These are phyloP conservation scores for Sclerotinia sclerotiorum DNA, from an alignment of 2,329 filamentous ascomycete genomes.

Conservation along the genomic window DNA sequence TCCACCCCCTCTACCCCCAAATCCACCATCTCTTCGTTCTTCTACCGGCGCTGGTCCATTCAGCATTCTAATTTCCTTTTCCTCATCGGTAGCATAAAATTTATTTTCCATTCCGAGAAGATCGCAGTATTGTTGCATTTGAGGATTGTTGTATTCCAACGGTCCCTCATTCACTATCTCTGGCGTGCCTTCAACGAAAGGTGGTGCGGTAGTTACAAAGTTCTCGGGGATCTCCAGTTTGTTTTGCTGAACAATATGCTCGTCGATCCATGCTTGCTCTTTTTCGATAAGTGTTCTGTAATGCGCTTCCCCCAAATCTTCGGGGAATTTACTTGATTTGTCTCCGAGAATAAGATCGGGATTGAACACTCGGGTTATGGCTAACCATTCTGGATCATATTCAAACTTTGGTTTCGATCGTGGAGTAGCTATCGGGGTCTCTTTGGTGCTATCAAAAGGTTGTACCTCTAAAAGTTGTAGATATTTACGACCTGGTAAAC, in stretches of 20 bases:
- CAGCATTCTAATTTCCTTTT: slow-evolving; percentile 59
- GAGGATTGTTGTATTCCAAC: slow-evolving; percentile 80
- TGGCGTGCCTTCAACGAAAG: slow-evolving; percentile 59
- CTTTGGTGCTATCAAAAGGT: slow-evolving; percentile 42
- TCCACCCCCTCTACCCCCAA: slow-evolving; percentile 38
- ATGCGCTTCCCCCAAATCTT: slow-evolving; percentile 64
- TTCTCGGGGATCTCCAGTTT: slow-evolving; percentile 73
- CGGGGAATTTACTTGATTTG: slow-evolving; percentile 51
- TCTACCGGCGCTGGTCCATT: slow-evolving; percentile 54
- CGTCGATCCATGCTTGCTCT: slow-evolving; percentile 77
- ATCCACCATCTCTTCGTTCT: slow-evolving; percentile 36
- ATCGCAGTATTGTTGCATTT: slow-evolving; percentile 79
- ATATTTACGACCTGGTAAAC: slow-evolving; percentile 74
- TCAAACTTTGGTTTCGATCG: slow-evolving; percentile 36
- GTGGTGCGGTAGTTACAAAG: slow-evolving; percentile 73
- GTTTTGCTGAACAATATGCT: slow-evolving; percentile 63
- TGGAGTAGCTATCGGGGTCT: slow-evolving; percentile 28
- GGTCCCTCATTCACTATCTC: slow-evolving; percentile 64
- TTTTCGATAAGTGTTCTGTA: slow-evolving; percentile 68
- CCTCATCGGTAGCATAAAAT: slow-evolving; percentile 70
- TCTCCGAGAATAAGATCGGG: slow-evolving; percentile 63
- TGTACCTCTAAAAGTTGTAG: slow-evolving; percentile 72
- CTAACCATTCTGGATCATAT: slow-evolving; percentile 94
- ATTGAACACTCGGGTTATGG: slow-evolving; percentile 83
- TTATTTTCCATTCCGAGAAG: slow-evolving; percentile 75